Evolutionary conservation across 352 stramenopile genomes (phyloP), one percentile per base, ranked within the genome.

Genomic region (Phytophthora pistaciae): DNA sequence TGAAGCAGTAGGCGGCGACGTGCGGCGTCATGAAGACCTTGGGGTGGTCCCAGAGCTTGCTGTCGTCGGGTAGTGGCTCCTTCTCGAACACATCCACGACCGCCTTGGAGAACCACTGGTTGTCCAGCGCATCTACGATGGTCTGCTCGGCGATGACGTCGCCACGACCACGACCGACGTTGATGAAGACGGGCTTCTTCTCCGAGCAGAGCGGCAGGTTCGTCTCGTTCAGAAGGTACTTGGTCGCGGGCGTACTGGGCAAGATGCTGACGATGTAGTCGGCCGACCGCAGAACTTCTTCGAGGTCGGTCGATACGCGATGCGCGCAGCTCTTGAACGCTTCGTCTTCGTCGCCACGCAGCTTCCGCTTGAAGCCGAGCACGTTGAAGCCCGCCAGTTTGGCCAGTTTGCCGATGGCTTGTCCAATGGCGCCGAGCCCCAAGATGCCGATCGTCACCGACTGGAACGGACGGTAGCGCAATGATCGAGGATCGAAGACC

Each of bases 231-330:
- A 98, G 74, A 20, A 96, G 60, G 57, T 87, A 80, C 55, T 80
- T 80, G 64, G 92, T 98, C 31, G 78, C 72, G 0, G 60, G 46
- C 11, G 92, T 98, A 58, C 87, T 95, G 18, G 92, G 91, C 31
- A 98, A 64, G 21, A 96, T 88, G 56, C 86, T 92, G 38, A 98
- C 84, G 56, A 97, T 70, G 66, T 94, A 95, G 78, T 98, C 92
- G 6, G 78, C 69, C 14, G 66, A 58, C 2, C 55, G 33, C 20
- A 93, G 67, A 20, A 91, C 75, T 9, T 85, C 71, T 25, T 80
- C 25, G 1, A 93, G 63, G 44, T 89, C 72, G 14, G 72, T 82
- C 6, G 80, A 90, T 44, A 91, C 67, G 18, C 66, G 70, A 38
- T 90, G 63, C 0, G 74, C 77, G 6, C 63, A 79, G 42, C 68